These are phyloP conservation scores for Pichia sp. DNA, from an alignment of 1,139 yeast genomes.

Conservation along the genomic window DNA sequence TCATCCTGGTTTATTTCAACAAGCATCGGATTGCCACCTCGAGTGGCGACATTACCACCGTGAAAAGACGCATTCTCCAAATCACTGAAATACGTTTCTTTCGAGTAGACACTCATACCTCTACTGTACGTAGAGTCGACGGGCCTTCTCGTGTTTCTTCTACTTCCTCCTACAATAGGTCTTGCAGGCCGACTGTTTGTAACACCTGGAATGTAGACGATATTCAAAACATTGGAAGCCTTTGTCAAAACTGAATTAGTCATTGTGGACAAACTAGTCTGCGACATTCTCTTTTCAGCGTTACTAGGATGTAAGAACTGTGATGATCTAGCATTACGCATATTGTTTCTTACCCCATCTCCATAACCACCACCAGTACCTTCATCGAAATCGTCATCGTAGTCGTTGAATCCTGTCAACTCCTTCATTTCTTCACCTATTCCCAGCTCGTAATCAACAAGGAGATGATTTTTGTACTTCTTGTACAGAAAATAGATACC, in stretches of 20 bases:
- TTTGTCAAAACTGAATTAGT: conserved; percentile 66
- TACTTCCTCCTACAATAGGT: conserved; percentile 7
- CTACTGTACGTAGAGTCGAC: conserved; percentile 28
- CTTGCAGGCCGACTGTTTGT: conserved; percentile 43
- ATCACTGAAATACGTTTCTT: conserved; percentile 51
- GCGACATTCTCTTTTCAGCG: conserved; percentile 32
- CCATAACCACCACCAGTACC: conserved; percentile 14
- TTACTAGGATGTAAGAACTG: neutral
- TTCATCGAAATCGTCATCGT: conserved; percentile 25
- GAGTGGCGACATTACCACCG: conserved; percentile 58
- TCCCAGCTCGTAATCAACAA: conserved; percentile 25
- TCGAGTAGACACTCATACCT: conserved; percentile 47
- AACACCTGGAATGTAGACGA: conserved; percentile 92
- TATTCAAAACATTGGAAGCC: conserved; percentile 87
- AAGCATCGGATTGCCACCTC: conserved; percentile 58
- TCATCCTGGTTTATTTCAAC: conserved; percentile 53
- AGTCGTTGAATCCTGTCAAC: conserved; percentile 20
- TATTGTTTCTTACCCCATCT: neutral
- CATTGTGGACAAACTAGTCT: conserved; percentile 40
- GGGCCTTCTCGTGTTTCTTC: conserved; percentile 17
- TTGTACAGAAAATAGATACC: conserved; percentile 38
- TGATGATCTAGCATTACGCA: neutral
- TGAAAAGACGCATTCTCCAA: conserved; percentile 53
- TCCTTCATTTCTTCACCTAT: conserved; percentile 26
- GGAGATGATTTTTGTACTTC: conserved; percentile 33